Base-by-base conservation (phyloP, 192 early-diverging fungal genomes). In the Geranomyces variabilis region DNA sequence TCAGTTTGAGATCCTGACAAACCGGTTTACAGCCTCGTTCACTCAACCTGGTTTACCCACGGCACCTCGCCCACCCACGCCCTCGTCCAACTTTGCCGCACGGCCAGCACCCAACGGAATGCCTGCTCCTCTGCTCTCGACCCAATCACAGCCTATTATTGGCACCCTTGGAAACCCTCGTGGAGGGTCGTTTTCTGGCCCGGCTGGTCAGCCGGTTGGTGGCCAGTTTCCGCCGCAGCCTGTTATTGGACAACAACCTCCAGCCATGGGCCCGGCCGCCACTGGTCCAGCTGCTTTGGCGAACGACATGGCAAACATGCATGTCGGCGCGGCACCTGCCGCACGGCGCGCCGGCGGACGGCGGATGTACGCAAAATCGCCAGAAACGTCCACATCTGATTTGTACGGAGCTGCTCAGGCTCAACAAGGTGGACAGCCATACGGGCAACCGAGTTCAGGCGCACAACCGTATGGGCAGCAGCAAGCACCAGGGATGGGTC, bases 281-380 rank as follows among this genome's bases (percentile, higher is more conserved):
- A 7, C 10, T 51, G 24, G 51, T 6, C 49, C 21, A 33, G 31
- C 62, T 21, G 48, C 36, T 36, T 26, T 71, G 17, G 34, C 62
- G 6, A 69, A 59, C 69, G 61, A 75, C 13, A 34, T 75, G 53
- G 66, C 56, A 15, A 49, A 17, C 28, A 75, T 75, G 73, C 47
- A 63, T 13, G 59, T 75, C 19, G 65, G 65, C 0, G 49, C 53
- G 19, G 62, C 26, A 28, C 53, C 49, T n/a, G 73, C 34, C 1
- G 7, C 64, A 0, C 44, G 58, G 21, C 36, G 36, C 26, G 63
- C 73, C 0, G 33, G 73, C 6, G 66, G 61, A 6, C 68, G 51
- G 55, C 65, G 73, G 10, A 58, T 69, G 17, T 75, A 75, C 41
- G 66, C 73, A 15, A 45, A 55, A 17, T 29, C 72, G 19, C 48